Evolutionary conservation across 2,329 filamentous ascomycete species (phyloP).

Genomic region (Thelonectria rubi): DNA sequence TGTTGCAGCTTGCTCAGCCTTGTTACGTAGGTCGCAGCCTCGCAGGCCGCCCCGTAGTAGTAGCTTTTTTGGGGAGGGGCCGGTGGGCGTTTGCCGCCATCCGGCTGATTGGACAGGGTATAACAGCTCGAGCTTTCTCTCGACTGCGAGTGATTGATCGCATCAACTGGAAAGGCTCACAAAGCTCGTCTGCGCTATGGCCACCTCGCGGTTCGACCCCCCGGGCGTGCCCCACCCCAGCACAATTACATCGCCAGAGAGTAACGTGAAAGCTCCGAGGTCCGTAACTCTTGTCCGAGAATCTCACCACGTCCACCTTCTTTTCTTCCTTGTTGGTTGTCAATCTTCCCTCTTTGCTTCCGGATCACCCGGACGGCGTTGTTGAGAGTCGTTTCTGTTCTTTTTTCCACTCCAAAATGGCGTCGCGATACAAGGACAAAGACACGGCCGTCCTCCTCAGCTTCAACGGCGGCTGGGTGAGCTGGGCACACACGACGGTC

Average conservation of each 20-base stretch:
- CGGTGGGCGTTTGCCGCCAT: neutral
- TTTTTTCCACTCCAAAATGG: conserved; percentile 44
- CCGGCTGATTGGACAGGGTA: neutral
- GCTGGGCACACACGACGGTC: conserved; percentile 83
- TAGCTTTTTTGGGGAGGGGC: neutral
- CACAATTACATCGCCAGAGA: conserved; percentile 39
- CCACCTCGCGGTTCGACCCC: conserved; percentile 36
- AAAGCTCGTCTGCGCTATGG: conserved; percentile 6
- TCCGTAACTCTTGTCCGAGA: conserved; percentile 33
- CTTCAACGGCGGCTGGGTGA: conserved; percentile 90
- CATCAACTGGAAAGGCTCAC: neutral
- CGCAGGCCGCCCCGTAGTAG: neutral
- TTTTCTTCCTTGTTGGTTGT: conserved; percentile 29
- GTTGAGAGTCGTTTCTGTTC: conserved; percentile 34
- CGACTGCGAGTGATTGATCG: too few relatives aligned
- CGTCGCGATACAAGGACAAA: conserved; percentile 70
- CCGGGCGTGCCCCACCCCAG: conserved; percentile 27
- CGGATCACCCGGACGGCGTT: conserved; percentile 48
- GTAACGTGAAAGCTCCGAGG: conserved; percentile 42
- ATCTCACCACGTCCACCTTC: conserved; percentile 40
- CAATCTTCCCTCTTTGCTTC: conserved; percentile 24
- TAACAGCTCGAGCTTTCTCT: too few relatives aligned
- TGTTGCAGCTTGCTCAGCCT: conserved; percentile 18
- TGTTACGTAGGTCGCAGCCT: conserved; percentile 12
- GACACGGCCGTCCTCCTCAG: conserved; percentile 66